Evolutionary conservation across 2,329 filamentous ascomycete genomes (phyloP), one percentile per base, ranked within the genome.

Genomic region (Drechslera avenae): DNA sequence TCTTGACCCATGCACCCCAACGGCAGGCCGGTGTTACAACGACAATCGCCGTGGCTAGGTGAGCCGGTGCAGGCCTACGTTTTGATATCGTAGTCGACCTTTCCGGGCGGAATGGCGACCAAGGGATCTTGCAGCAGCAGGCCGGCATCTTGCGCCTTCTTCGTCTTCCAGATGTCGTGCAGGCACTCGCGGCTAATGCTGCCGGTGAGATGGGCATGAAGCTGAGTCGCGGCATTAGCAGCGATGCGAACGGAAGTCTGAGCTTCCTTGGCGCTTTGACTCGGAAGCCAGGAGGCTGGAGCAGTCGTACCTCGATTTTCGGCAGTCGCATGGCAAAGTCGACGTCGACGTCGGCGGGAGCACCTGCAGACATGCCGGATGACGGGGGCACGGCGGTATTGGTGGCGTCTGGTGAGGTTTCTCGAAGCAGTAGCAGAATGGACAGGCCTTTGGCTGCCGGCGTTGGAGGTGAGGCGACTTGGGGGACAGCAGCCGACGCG

Each of bases 181-280:
- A 94, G 83, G 54, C 84, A 86, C 63, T 84, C 76, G 26, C 87
- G 83, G 66, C 83, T 87, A 69, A 94, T 90, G 71, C 87, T 91
- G 45, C 90, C 89, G 33, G 85, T 89, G 36, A 94, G 80, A 73
- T 94, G 89, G 55, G 90, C 89, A 64, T 94, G 90, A 45, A 93
- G 82, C 86, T 91, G 62, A 60, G 55, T 63, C 35, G 59, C 34
- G 45, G 49, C 42, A 50, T 64, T 64, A 66, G 68, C 62, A 56
- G 50, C 48, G 60, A 62, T 61, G 59, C 57, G 56, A 59, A 62
- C 58, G 56, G 60, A 62, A 52, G 68, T 46, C 64, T 59, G 62
- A 57, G 62, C 62, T 43, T 45, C 32, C 43, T 50, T 46, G 52
- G 54, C 46, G 53, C 46, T 36, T 39, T 39, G 46, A 62, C 62